phyloP scores from a whole-genome alignment of 1,139 yeast species.

The Blastobotrys indianensis region DNA sequence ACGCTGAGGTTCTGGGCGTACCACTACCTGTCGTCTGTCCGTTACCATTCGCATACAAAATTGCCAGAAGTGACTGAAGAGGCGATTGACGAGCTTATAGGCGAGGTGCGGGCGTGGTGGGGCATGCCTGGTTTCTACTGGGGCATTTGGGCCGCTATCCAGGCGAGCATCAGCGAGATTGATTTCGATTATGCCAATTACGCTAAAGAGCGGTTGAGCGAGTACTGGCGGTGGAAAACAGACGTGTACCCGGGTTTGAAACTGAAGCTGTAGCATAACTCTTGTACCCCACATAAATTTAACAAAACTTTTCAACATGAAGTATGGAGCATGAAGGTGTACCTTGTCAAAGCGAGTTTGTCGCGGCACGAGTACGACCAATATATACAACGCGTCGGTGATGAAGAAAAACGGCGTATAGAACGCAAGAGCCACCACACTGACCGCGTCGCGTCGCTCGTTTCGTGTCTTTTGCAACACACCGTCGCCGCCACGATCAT shows the following conservation, averaged over 20 bases:
- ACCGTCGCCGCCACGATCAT: no score
- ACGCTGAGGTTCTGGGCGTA: conserved; percentile 46
- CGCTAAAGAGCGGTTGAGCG: conserved; percentile 54
- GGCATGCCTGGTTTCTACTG: conserved; percentile 82
- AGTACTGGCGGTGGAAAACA: conserved; percentile 63
- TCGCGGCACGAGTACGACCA: neutral
- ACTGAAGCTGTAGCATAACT: no score
- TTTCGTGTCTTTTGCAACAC: no score
- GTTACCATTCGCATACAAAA: conserved; percentile 11
- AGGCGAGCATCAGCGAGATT: conserved; percentile 60
- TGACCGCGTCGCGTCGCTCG: no score
- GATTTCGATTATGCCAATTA: conserved; percentile 68
- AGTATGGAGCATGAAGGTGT: neutral
- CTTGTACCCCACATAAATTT: neutral
- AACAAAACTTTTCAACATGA: conserved; percentile 1
- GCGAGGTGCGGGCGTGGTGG: conserved; percentile 56
- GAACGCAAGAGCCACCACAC: no score
- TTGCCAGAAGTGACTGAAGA: conserved; percentile 10
- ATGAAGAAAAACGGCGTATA: no score
- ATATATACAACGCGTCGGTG: neutral
- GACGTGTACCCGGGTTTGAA: conserved; percentile 10
- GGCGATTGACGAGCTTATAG: conserved; percentile 40
- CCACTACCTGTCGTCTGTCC: conserved; percentile 30
- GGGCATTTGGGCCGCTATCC: conserved; percentile 84
- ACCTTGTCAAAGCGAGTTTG: neutral